Base-by-base conservation (phyloP, 805 yeast species). In the Saccharomyces paradoxus region DNA sequence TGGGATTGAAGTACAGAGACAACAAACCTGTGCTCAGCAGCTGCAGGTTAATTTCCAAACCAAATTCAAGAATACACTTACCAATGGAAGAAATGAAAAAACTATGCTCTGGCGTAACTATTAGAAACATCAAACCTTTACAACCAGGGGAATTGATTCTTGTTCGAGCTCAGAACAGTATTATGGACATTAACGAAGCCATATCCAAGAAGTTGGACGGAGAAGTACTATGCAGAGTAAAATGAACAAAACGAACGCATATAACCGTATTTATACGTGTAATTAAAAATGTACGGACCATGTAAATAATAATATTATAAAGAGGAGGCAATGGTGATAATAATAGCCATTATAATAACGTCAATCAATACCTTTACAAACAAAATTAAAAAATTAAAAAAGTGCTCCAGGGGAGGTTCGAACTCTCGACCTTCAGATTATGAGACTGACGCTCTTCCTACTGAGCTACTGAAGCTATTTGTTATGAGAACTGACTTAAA, bases 141-240 rank as follows among this genome's bases (percentile, higher is more conserved):
- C 88, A 84, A 65, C 95, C 97, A 0, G 96, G 96, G 41, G 99
- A 94, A 70, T 79, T 87, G 56, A 82, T 90, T 56, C 82, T 94
- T 62, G 80, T 94, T 31, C 77, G 78, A 60, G 73, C 81, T 47
- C 74, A 74, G 28, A 75, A 77, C 8, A 77, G 77, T 22, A 78
- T 91, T 44, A 74, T 87, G 57, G 96, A 89, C 61, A 74, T 91
- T 54, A 88, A 86, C 63, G 96, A 92, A 63, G 98, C 97, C 41
- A 86, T 92, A 26, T 79, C 81, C 57, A 83, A 80, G 66, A 80
- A 83, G 53, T 63, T 84, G 48, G 66, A 62, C 13, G 97, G 96
- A 49, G 86, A 88, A 74, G 83, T 89, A 17, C 76, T 94, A 58
- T 88, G 96, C 69, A 84, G 97, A 66, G 81, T 86, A 50, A 81